Percentiles rank a stretch among this genome's conserved stretches.
phyloP scores from a whole-genome alignment of 768 basidiomycete species.

The Cystofilobasidium ferigula region DNA sequence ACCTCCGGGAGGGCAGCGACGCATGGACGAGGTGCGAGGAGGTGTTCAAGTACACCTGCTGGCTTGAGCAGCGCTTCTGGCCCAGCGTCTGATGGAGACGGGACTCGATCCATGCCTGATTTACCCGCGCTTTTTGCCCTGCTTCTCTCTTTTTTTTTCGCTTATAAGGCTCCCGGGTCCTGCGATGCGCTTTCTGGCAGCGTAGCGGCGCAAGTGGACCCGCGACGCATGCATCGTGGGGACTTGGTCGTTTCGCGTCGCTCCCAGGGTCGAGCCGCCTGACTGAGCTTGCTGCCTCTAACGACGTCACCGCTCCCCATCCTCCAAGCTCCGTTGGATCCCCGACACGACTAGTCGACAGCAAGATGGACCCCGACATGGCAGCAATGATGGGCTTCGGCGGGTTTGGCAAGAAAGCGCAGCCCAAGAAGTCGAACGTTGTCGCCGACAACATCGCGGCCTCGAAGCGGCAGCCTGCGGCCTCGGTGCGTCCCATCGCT shows the following conservation, averaged over 20 bases:
- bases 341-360: too few relatives aligned
- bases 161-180: too few relatives aligned
- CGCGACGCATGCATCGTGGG: too few relatives aligned
- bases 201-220: too few relatives aligned
- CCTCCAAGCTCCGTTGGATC: too few relatives aligned
- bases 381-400: slow-evolving; percentile 34
- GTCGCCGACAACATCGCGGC: slow-evolving; percentile 33
- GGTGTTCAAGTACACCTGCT: slow-evolving; percentile 49
- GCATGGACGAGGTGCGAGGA: slow-evolving; percentile 36
- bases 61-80: slow-evolving; percentile 56
- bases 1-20: slow-evolving; percentile 9
- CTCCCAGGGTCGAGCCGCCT: too few relatives aligned
- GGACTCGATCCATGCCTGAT: slow-evolving; percentile 1
- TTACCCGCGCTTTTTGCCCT: too few relatives aligned
- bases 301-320: too few relatives aligned
- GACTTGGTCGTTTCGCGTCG: too few relatives aligned
- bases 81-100: slow-evolving; percentile 35
- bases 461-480: slow-evolving; percentile 33
- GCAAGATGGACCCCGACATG: slow-evolving; percentile 36
- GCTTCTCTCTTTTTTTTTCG: too few relatives aligned
- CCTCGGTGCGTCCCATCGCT: neutral
- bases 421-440: slow-evolving; percentile 30
- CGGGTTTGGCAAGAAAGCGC: slow-evolving; percentile 40
- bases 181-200: too few relatives aligned
- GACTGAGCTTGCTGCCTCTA: too few relatives aligned